Percentiles rank a stretch among this genome's conserved stretches.
These are phyloP conservation scores for Candida yuanshanica DNA, from an alignment of 805 yeast species.

Conservation along the genomic window DNA sequence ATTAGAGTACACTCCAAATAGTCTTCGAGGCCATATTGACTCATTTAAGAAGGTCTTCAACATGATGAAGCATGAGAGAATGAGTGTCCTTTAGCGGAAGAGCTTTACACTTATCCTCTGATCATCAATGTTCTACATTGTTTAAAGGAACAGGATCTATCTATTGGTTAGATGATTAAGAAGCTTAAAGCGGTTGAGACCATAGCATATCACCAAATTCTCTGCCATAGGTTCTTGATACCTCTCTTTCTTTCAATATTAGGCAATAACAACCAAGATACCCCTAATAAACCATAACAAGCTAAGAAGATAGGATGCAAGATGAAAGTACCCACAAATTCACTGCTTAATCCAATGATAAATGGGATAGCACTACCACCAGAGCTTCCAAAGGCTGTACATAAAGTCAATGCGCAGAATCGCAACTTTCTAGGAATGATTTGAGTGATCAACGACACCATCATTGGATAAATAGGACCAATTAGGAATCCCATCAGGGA, in stretches of 20 bases:
- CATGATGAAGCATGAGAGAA: no score
- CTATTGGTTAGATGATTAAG: no score
- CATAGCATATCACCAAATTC: slow-evolving; percentile 23
- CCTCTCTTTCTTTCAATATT: slow-evolving; percentile 33
- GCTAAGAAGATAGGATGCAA: slow-evolving; percentile 45
- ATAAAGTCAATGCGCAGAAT: slow-evolving; percentile 43
- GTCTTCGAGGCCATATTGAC: no score
- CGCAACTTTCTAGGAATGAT: slow-evolving; percentile 47
- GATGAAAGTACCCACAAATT: slow-evolving; percentile 41
- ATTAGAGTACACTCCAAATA: no score
- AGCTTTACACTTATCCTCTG: no score
- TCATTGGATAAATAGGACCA: slow-evolving; percentile 55
- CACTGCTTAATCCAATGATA: slow-evolving; percentile 43
- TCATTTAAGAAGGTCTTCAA: no score
- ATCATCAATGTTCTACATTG: no score
- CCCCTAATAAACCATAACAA: slow-evolving; percentile 30
- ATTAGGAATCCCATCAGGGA: slow-evolving; percentile 46
- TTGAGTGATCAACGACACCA: slow-evolving; percentile 39
- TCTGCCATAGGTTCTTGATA: slow-evolving; percentile 16
- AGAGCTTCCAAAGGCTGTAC: slow-evolving; percentile 50
- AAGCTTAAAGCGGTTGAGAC: no score
- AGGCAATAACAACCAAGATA: slow-evolving; percentile 39
- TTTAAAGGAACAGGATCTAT: no score
- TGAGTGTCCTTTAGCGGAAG: no score
- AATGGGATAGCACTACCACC: slow-evolving; percentile 57